phyloP scores from a whole-genome alignment of 2,329 filamentous ascomycete species.

The Allantophomopsis cytisporea region DNA sequence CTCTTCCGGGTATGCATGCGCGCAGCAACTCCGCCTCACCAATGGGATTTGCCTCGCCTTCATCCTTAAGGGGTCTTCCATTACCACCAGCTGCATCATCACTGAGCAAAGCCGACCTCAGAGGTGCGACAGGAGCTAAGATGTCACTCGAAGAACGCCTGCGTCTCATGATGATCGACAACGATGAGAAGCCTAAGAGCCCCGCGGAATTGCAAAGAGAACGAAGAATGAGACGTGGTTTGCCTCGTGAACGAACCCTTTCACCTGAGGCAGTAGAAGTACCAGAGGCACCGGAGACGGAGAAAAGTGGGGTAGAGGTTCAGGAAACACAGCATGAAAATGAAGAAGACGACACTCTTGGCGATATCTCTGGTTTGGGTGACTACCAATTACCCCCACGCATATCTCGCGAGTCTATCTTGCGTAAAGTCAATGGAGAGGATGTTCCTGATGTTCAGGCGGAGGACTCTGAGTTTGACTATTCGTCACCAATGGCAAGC shows the following conservation, averaged over 20 bases:
- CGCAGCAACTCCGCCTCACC: constrained; percentile 38
- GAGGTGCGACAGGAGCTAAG: constrained; percentile 58
- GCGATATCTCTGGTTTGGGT: constrained; percentile 43
- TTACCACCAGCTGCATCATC: constrained; percentile 56
- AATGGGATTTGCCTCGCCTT: constrained; percentile 51
- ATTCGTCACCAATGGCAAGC: constrained; percentile 45
- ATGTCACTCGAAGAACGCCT: constrained; percentile 81
- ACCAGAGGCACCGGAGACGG: constrained; percentile 15
- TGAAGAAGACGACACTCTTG: constrained; percentile 36
- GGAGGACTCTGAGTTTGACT: constrained; percentile 46
- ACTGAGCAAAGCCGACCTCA: constrained; percentile 63
- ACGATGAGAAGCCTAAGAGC: constrained; percentile 41
- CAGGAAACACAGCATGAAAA: constrained; percentile 31
- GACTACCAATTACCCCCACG: constrained; percentile 56
- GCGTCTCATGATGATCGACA: constrained; percentile 77
- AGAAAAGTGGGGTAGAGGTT: constrained; percentile 17
- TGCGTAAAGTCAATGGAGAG: constrained; percentile 69
- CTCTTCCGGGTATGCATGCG: constrained; percentile 52
- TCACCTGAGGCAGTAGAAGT: constrained; percentile 16
- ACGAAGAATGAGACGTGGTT: constrained; percentile 52
- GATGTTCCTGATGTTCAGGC: constrained; percentile 25
- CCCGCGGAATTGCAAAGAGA: constrained; percentile 55
- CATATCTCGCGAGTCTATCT: constrained; percentile 87
- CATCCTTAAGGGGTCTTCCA: constrained; percentile 54
- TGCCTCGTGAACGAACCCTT: constrained; percentile 28